Percentiles rank a stretch among this genome's conserved stretches.
phyloP scores from a whole-genome alignment of 2,329 filamentous ascomycete genomes.

The Leptographium lundbergii region DNA sequence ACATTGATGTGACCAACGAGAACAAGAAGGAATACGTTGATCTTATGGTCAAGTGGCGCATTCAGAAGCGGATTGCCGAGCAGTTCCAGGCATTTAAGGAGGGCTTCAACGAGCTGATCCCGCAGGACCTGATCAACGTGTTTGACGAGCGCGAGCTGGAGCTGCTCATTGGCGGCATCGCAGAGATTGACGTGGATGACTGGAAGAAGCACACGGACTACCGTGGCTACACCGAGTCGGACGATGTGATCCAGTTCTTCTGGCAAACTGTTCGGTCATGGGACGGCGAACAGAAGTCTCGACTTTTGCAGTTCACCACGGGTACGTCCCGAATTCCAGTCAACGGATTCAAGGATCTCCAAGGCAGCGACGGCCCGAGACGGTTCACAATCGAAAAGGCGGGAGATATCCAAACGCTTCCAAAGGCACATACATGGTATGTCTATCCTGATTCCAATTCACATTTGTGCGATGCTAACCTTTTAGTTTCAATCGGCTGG shows the following conservation, averaged over 20 bases:
- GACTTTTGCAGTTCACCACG: conserved; percentile 90
- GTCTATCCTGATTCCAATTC: conserved; percentile 21
- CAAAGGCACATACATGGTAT: conserved; percentile 96
- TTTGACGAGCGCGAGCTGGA: conserved; percentile 97
- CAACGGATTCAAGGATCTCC: conserved; percentile 98
- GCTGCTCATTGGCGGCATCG: conserved; percentile 92
- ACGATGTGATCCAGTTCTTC: conserved; percentile 96
- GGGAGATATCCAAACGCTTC: conserved; percentile 77
- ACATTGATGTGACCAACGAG: conserved; percentile 94
- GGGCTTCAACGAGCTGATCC: conserved; percentile 95
- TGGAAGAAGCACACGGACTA: conserved; percentile 99
- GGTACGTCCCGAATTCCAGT: conserved; percentile 96
- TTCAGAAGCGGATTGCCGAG: conserved; percentile 94
- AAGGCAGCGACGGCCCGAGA: conserved; percentile 89
- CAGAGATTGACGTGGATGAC: conserved; percentile 98
- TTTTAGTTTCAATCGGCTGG: conserved; percentile 92
- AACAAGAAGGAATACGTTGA: conserved; percentile 99
- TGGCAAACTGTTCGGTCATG: conserved; percentile 95
- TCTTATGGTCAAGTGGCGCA: conserved; percentile 97
- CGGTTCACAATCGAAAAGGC: conserved; percentile 98
- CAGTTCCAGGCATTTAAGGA: conserved; percentile 97
- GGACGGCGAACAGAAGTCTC: conserved; percentile 97
- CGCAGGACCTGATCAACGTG: conserved; percentile 90
- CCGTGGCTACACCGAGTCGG: conserved; percentile 92
- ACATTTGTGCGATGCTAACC: conserved; percentile 13